Evolutionary conservation across 768 basidiomycete species (phyloP).

Genomic region (Pulveroboletus frians): DNA sequence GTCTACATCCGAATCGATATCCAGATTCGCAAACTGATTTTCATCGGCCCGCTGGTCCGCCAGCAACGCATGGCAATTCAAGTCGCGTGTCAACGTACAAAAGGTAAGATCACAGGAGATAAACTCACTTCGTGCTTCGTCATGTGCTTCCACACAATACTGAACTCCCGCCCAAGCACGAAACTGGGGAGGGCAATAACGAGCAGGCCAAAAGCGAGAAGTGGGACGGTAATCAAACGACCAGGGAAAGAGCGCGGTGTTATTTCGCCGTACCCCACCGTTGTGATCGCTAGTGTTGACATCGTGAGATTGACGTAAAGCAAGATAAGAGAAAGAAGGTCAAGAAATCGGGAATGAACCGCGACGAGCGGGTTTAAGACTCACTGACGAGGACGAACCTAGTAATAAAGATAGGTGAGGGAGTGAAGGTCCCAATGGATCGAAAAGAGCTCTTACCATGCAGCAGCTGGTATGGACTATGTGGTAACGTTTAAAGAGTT

Average conservation of each 20-base stretch:
- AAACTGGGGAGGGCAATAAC: conserved; percentile 89
- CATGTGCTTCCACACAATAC: conserved; percentile 86
- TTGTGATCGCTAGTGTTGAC: conserved; percentile 63
- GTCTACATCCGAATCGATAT: conserved; percentile 1
- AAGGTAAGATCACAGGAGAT: too few relatives aligned
- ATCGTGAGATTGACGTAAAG: too few relatives aligned
- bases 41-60: conserved; percentile 1
- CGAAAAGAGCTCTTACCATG: conserved; percentile 50
- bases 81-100: neutral
- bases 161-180: conserved; percentile 89
- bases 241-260: conserved; percentile 87
- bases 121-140: conserved; percentile 40
- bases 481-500: neutral
- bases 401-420: neutral
- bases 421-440: neutral
- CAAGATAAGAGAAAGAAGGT: neutral
- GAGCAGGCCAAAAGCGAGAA: conserved; percentile 82
- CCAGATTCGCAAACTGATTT: neutral
- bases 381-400: conserved; percentile 76
- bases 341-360: neutral
- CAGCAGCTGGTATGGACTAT: conserved; percentile 67
- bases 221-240: conserved; percentile 76
- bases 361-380: conserved; percentile 26
- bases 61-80: neutral
- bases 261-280: conserved; percentile 90